Evolutionary conservation across 345 rosid species (phyloP).

Genomic region (Ceriops zippeliana): DNA sequence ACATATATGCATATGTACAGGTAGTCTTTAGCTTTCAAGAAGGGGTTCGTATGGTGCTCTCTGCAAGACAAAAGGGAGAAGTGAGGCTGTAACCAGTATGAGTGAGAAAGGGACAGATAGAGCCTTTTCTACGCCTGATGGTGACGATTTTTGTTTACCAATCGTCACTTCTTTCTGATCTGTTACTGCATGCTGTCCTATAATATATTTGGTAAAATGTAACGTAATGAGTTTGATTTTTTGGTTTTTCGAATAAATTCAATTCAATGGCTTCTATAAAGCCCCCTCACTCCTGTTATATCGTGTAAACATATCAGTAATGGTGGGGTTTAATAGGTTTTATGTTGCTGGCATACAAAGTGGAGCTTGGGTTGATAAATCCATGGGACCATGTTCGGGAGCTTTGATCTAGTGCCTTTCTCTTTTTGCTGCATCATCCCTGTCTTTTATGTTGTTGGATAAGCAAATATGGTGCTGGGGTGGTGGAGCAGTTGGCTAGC

Average conservation of each 20-base stretch:
- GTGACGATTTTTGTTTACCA: neutral
- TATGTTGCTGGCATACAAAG: too few species aligned
- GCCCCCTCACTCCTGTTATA: too few species aligned
- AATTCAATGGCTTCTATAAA: too few species aligned
- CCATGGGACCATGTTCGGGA: too few species aligned
- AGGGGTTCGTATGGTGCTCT: conserved; percentile 3
- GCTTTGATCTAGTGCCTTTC: too few species aligned
- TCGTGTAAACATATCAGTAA: too few species aligned
- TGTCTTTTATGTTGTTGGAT: too few species aligned
- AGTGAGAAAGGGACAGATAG: neutral
- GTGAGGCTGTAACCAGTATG: neutral
- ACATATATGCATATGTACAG: conserved; percentile 17
- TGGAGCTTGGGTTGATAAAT: too few species aligned
- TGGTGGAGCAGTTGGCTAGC: conserved; percentile 99
- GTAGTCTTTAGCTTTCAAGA: neutral
- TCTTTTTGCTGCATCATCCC: too few species aligned
- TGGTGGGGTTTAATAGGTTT: too few species aligned
- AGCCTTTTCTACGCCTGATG: neutral
- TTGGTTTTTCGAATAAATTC: too few species aligned
- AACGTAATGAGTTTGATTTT: neutral
- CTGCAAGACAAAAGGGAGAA: neutral
- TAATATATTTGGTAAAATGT: neutral
- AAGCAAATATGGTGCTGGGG: conserved; percentile 31
- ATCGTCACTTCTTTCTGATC: neutral
- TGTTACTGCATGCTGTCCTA: neutral